Base-by-base conservation (phyloP, 371 early-diverging fungal genomes). In the Mortierella sp. region DNA sequence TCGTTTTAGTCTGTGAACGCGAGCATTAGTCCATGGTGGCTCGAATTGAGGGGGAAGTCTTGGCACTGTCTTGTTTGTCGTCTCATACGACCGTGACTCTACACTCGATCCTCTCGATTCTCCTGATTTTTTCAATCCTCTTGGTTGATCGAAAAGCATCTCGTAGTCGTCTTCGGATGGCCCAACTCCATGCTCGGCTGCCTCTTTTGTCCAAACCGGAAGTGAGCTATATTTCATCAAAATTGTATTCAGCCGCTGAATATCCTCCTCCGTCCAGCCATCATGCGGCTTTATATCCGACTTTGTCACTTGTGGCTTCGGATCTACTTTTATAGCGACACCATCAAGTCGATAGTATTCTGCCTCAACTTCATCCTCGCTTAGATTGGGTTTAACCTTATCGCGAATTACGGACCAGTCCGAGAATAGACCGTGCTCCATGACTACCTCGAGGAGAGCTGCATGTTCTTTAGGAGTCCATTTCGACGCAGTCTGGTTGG, bases 261-360 rank as follows among this genome's bases (percentile, higher is more conserved):
- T 21, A 21, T 81, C 76, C 2, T 66, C 67, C 5, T 58, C 59
- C 2, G 76, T 63, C 82, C 82, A 81, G 1, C 82, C 82, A 76
- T 4, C n/a, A 15, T 3, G 50, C 58, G 53, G 65, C 52, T 24
- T 58, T 33, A 50, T 4, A n/a, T 21, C 9, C 21, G n/a, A 16
- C 36, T 22, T 45, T 50, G 7, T n/a, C 62, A n/a, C 32, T 19
- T 16, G 55, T 55, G 32, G 55, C 11, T 13, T 32, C 36, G 21
- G n/a, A 9, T 78, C 63, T 10, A 4, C n/a, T n/a, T 36, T 58
- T 41, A 45, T 55, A 40, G 22, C 6, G 7, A 72, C 69, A 2
- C 82, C 82, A 28, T 32, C 76, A 10, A 81, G 52, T 57, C 63
- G 68, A 47, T 76, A 81, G 28, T 81, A 81, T 47, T 76, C 82